Percentiles rank a stretch among this genome's conserved stretches.
phyloP scores from a whole-genome alignment of 345 rosid genomes.

The Gossypium longicalyx region DNA sequence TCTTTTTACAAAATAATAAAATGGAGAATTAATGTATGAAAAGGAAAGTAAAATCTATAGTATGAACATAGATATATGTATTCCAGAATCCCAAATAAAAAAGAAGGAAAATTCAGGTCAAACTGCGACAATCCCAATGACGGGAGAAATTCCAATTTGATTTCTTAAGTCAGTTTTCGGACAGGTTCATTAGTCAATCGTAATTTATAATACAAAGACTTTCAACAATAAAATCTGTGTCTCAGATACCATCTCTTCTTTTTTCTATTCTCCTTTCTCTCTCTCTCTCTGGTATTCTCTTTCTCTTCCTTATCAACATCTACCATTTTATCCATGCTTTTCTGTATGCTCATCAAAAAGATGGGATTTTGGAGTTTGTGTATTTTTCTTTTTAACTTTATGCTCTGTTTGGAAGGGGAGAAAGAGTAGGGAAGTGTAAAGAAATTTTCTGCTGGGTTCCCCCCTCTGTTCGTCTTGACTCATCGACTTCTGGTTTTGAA shows the following conservation, averaged over 20 bases:
- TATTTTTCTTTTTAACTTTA: not conserved
- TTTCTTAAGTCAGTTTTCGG: not conserved
- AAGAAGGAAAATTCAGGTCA: not conserved
- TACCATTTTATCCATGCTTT: not conserved
- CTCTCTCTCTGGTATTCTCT: not conserved
- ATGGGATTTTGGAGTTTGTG: not conserved
- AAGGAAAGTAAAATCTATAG: too few species aligned
- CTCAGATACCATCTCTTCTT: not conserved
- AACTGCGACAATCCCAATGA: not conserved
- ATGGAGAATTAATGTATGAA: too few species aligned
- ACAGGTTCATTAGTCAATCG: conserved; percentile 11
- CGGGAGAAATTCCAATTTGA: not conserved
- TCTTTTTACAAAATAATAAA: too few species aligned
- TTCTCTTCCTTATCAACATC: not conserved
- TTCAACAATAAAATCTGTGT: not conserved
- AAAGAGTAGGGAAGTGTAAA: not conserved
- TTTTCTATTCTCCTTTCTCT: not conserved
- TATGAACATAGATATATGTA: too few species aligned
- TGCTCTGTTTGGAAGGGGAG: conserved; percentile 4
- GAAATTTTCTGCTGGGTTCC: not conserved
- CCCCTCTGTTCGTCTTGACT: not conserved
- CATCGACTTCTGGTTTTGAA: not conserved
- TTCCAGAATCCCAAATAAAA: too few species aligned
- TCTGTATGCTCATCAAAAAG: not conserved
- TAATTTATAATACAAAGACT: not conserved